These are phyloP conservation scores for Zoysia pacifica DNA, from an alignment of 176 grass and related monocot species.

Conservation along the genomic window DNA sequence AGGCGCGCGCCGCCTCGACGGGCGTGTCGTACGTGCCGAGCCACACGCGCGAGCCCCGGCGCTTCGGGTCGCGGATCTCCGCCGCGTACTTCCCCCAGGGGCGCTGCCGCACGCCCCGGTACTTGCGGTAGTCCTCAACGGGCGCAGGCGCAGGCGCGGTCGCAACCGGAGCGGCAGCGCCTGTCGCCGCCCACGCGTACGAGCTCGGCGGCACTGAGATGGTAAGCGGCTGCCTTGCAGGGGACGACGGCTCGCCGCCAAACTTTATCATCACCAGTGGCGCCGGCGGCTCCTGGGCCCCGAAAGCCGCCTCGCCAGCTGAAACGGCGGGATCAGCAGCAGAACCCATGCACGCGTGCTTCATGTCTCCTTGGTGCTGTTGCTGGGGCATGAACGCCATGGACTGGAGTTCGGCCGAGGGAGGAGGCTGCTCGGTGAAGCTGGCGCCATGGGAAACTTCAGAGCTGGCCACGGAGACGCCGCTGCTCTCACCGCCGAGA, in stretches of 20 bases:
- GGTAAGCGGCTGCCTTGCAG: background rate
- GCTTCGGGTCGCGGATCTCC: constrained; percentile 88
- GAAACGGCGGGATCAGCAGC: background rate
- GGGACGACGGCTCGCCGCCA: constrained; percentile 27
- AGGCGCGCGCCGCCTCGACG: constrained; percentile 66
- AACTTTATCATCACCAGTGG: constrained; percentile 41
- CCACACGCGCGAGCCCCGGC: constrained; percentile 74
- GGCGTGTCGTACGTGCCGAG: constrained; percentile 76
- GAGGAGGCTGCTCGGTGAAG: constrained; percentile 11
- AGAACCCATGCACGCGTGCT: background rate
- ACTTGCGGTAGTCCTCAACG: constrained; percentile 53
- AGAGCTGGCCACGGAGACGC: too few relatives aligned
- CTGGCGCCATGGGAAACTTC: constrained; percentile 3
- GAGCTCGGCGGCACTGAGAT: constrained; percentile 36
- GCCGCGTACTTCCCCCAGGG: constrained; percentile 88
- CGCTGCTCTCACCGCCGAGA: constrained; percentile 22
- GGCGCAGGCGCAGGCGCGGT: background rate
- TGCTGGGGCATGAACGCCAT: constrained; percentile 14
- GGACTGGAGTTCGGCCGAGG: background rate
- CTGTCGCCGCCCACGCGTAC: constrained; percentile 8
- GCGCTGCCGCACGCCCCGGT: constrained; percentile 66
- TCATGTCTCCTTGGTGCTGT: background rate
- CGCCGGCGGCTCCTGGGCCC: constrained; percentile 15
- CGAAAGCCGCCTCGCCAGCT: background rate
- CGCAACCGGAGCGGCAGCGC: background rate